Percentiles rank a stretch among this genome's conserved stretches.
These are phyloP conservation scores for Aureobasidium melanogenum DNA, from an alignment of 2,329 filamentous ascomycete genomes.

Conservation along the genomic window DNA sequence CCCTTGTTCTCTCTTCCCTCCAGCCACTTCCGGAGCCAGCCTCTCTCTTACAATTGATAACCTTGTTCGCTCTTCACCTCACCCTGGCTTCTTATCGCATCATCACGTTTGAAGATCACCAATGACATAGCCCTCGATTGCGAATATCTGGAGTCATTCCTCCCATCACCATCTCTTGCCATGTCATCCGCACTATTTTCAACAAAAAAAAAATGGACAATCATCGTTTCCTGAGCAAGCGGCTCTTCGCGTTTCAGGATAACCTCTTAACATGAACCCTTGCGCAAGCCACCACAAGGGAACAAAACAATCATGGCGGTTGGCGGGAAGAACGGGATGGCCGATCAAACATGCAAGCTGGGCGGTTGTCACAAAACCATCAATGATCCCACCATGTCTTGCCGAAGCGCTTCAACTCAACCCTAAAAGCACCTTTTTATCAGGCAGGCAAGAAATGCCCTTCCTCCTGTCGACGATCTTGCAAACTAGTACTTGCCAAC, in stretches of 20 bases:
- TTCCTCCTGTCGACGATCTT: not conserved
- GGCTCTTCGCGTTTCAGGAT: conserved; percentile 7
- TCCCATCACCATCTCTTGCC: not conserved
- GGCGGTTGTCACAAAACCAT: not conserved
- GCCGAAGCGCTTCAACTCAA: not conserved
- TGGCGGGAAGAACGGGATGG: not conserved
- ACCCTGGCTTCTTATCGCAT: not conserved
- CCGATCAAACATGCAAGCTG: conserved; percentile 5
- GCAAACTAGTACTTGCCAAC: not conserved
- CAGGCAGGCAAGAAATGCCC: not conserved
- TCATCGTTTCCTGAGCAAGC: not conserved
- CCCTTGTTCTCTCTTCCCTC: not conserved
- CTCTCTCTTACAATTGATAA: not conserved
- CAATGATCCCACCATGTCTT: not conserved
- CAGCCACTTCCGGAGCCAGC: not conserved
- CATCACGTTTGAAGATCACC: not conserved
- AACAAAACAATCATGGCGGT: not conserved
- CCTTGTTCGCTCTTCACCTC: not conserved
- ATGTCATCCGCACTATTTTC: not conserved
- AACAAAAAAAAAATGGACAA: not conserved
- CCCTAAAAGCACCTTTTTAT: not conserved
- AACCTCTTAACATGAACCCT: conserved; percentile 2
- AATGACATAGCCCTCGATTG: not conserved
- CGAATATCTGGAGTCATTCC: not conserved
- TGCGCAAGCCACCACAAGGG: conserved; percentile 1